Conservation (phyloP, 345 rosid species). For the Moricandia arvensis region DNA sequence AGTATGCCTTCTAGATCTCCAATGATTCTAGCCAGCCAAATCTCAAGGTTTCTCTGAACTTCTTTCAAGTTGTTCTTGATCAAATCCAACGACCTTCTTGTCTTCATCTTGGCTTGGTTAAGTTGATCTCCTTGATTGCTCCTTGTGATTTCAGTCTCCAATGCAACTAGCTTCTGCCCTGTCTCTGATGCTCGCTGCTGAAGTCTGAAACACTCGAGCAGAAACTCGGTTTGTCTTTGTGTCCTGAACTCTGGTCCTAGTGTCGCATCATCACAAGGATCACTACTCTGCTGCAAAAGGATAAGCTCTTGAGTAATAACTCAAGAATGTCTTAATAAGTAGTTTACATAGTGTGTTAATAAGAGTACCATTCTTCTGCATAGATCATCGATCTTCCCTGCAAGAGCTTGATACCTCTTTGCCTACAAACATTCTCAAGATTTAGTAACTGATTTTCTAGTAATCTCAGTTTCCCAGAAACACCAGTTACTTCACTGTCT, state of each 20-base stretch:
- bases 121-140: slow-evolving; percentile 49
- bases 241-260: slow-evolving; percentile 70
- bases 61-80: slow-evolving; percentile 80
- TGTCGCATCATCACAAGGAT: slow-evolving; percentile 72
- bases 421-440: slow-evolving; percentile 68
- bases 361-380: slow-evolving; percentile 74
- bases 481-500: slow-evolving; percentile 62
- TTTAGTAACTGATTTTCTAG: slow-evolving; percentile 75
- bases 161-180: slow-evolving; percentile 59
- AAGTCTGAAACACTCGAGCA: slow-evolving; percentile 77
- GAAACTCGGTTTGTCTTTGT: slow-evolving; percentile 79
- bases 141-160: slow-evolving; percentile 75
- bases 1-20: slow-evolving; percentile 92
- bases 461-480: slow-evolving; percentile 67
- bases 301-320: neutral
- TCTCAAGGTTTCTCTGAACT: slow-evolving; percentile 85
- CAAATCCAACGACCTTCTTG: slow-evolving; percentile 56
- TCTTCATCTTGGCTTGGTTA: slow-evolving; percentile 48
- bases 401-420: slow-evolving; percentile 75
- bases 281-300: slow-evolving; percentile 62
- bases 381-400: slow-evolving; percentile 85
- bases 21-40: slow-evolving; percentile 87
- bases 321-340: neutral
- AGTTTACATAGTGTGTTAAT: too few species aligned
- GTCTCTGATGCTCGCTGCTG: slow-evolving; percentile 83